Percentiles rank a stretch among this genome's conserved stretches.
Evolutionary conservation across 1,284 basidiomycete genomes (phyloP).

Genomic region (Trichosporon asahii): DNA sequence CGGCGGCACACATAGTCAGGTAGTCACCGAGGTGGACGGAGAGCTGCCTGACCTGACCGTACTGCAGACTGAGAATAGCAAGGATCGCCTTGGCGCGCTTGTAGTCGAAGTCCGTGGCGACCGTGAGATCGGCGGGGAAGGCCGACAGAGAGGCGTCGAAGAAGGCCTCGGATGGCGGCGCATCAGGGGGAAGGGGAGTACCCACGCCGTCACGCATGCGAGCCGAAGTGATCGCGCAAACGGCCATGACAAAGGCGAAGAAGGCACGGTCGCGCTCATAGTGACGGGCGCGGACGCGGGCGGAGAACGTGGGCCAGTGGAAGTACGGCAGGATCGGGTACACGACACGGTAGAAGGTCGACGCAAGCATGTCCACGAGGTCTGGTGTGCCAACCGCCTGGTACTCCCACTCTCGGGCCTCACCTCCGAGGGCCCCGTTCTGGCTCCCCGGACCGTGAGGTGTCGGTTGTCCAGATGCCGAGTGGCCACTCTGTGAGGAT

Average conservation of each 20-base stretch:
- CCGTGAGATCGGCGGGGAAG: conserved; percentile 70
- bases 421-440: background rate
- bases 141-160: conserved; percentile 28
- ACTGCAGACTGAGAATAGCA: conserved; percentile 41
- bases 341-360: conserved; percentile 35
- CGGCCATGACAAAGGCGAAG: conserved; percentile 38
- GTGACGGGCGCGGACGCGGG: conserved; percentile 26
- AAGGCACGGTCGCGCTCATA: conserved; percentile 41
- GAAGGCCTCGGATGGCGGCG: conserved; percentile 33
- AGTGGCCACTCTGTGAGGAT: background rate
- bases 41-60: conserved; percentile 33
- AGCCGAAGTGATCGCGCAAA: conserved; percentile 45
- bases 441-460: background rate
- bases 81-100: conserved; percentile 64
- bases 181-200: conserved; percentile 11
- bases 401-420: conserved; percentile 29
- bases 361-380: conserved; percentile 33
- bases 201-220: conserved; percentile 38
- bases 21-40: conserved; percentile 42
- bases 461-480: background rate
- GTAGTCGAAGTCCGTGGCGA: conserved; percentile 72
- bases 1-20: conserved; percentile 37
- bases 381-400: conserved; percentile 32
- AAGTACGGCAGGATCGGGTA: conserved; percentile 47
- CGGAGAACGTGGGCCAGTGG: conserved; percentile 46